Evolutionary conservation across 1,284 basidiomycete genomes (phyloP).

Genomic region (Porodaedalea pini): DNA sequence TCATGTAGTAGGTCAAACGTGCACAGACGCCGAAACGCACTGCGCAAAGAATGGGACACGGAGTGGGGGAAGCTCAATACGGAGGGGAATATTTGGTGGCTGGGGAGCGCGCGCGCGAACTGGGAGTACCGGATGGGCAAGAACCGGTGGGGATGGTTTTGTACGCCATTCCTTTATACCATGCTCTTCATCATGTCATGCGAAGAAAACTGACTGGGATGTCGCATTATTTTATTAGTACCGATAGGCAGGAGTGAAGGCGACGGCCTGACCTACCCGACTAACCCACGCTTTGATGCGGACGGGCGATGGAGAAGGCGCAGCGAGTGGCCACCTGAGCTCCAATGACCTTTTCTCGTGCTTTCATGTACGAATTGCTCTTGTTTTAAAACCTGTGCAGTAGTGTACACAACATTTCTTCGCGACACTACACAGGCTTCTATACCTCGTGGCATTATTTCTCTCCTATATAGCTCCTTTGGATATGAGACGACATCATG

Average conservation of each 20-base stretch:
- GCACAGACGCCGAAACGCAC: conserved; percentile 43
- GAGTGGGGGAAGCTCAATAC: conserved; percentile 72
- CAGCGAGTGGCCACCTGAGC: conserved; percentile 64
- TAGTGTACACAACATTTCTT: no score
- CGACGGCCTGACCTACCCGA: conserved; percentile 63
- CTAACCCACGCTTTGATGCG: conserved; percentile 71
- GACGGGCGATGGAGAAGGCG: conserved; percentile 66
- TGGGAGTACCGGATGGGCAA: conserved; percentile 79
- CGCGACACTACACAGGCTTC: no score
- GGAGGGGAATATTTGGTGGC: conserved; percentile 87
- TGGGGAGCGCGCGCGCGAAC: conserved; percentile 54
- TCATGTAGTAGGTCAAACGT: conserved; percentile 7
- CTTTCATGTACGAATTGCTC: no score
- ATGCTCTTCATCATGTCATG: conserved; percentile 2
- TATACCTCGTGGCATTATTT: no score
- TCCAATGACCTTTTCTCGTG: conserved; percentile 32
- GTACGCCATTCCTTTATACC: conserved; percentile 44
- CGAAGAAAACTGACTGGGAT: not conserved
- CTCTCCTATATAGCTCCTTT: no score
- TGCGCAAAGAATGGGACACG: conserved; percentile 56
- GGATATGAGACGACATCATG: no score
- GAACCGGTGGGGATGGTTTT: conserved; percentile 61
- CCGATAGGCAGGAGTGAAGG: conserved; percentile 56
- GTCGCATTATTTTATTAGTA: conserved; percentile 41
- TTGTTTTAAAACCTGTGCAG: no score